phyloP scores from a whole-genome alignment of 1,139 yeast genomes.

The Debaryomyces robertsiae region DNA sequence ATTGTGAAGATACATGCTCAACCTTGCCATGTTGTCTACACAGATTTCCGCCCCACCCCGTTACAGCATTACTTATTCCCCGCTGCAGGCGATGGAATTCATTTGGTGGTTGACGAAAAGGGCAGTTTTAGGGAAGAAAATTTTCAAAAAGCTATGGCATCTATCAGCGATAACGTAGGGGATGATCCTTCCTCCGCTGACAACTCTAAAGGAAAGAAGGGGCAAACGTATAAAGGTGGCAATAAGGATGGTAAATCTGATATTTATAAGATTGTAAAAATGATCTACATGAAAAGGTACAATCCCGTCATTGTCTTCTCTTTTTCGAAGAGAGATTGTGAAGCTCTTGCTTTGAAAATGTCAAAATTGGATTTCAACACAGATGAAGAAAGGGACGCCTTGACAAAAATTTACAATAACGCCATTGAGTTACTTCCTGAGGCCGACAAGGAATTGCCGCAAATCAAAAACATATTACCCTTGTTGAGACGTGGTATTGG shows the following conservation, averaged over 20 bases:
- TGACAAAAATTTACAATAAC: slow-evolving; percentile 83
- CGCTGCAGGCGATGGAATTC: slow-evolving; percentile 96
- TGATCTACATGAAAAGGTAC: slow-evolving; percentile 94
- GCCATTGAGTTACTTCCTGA: slow-evolving; percentile 89
- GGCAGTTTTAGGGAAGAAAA: slow-evolving; percentile 95
- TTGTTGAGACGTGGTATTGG: slow-evolving; percentile 93
- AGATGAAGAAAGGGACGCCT: slow-evolving; percentile 88
- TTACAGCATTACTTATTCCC: slow-evolving; percentile 96
- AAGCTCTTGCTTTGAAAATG: slow-evolving; percentile 89
- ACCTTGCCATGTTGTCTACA: slow-evolving; percentile 98
- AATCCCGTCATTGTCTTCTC: slow-evolving; percentile 98
- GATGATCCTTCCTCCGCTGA: slow-evolving; percentile 73
- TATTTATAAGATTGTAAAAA: slow-evolving; percentile 93
- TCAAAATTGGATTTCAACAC: slow-evolving; percentile 90
- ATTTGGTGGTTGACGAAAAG: slow-evolving; percentile 95
- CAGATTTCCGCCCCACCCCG: slow-evolving; percentile 98
- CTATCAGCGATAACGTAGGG: slow-evolving; percentile 78
- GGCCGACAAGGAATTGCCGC: slow-evolving; percentile 89
- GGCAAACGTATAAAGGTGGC: slow-evolving; percentile 89
- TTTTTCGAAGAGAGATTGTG: slow-evolving; percentile 96
- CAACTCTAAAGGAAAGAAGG: slow-evolving; percentile 67
- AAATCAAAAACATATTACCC: slow-evolving; percentile 87
- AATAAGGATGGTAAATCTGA: slow-evolving; percentile 84
- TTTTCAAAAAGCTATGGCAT: slow-evolving; percentile 97
- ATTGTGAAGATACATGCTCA: slow-evolving; percentile 91